Conservation (phyloP, 768 basidiomycete genomes). For the Suillus luteus region DNA sequence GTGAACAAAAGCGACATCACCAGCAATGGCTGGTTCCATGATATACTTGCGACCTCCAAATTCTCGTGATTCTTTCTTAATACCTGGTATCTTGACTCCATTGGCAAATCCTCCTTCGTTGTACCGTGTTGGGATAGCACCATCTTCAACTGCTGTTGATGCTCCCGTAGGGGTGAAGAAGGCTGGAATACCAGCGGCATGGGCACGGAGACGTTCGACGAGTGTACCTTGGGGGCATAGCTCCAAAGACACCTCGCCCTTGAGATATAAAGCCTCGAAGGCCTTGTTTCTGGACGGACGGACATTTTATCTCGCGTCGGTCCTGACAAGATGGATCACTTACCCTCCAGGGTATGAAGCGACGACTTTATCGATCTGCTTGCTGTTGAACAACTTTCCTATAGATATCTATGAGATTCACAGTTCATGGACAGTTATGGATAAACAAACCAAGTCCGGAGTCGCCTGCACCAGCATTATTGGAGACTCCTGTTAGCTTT, state of each 20-base stretch:
- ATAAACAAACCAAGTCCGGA: conserved; percentile 61
- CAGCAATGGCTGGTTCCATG: conserved; percentile 77
- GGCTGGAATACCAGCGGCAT: conserved; percentile 90
- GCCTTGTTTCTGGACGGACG: conserved; percentile 69
- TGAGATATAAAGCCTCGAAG: conserved; percentile 80
- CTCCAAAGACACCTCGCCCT: conserved; percentile 80
- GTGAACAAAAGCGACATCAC: conserved; percentile 82
- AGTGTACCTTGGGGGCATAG: conserved; percentile 93
- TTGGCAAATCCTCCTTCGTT: conserved; percentile 71
- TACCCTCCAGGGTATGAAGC: conserved; percentile 90
- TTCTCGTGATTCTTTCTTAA: conserved; percentile 73
- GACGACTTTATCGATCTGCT: conserved; percentile 82
- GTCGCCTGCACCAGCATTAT: conserved; percentile 78
- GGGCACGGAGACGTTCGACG: conserved; percentile 83
- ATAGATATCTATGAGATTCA: conserved; percentile 8
- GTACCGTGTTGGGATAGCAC: conserved; percentile 77
- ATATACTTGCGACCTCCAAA: conserved; percentile 81
- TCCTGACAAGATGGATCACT: conserved; percentile 21
- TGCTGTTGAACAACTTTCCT: conserved; percentile 75
- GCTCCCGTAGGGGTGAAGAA: conserved; percentile 93
- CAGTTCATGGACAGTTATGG: neutral
- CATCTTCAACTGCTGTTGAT: conserved; percentile 78
- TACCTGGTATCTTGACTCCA: conserved; percentile 71
- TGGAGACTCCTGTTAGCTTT: conserved; percentile 81
- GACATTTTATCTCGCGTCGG: neutral